Percentiles rank a stretch among this genome's conserved stretches.
Conservation (phyloP, 2,329 filamentous ascomycete genomes). For the Ascochyta rabiei region DNA sequence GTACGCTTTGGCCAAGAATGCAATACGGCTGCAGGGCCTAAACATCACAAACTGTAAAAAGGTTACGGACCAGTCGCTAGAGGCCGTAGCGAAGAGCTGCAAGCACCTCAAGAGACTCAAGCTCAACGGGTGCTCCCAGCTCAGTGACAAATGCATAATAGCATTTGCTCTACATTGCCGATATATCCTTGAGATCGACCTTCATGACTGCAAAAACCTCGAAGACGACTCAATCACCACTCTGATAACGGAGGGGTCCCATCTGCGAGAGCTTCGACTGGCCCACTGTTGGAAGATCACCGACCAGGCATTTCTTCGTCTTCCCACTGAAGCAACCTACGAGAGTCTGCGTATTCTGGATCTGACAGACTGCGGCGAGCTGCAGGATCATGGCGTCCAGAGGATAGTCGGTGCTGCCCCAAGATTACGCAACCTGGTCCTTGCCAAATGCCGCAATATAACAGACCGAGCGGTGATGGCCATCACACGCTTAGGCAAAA, state of each 20-base stretch:
- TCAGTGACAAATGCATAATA: slow-evolving; percentile 80
- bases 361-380: slow-evolving; percentile 81
- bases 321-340: slow-evolving; percentile 72
- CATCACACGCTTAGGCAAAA: slow-evolving; percentile 90
- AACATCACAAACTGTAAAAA: slow-evolving; percentile 88
- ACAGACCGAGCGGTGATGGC: slow-evolving; percentile 87
- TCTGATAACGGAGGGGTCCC: slow-evolving; percentile 76
- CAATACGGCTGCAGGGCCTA: slow-evolving; percentile 83
- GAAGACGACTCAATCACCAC: slow-evolving; percentile 83
- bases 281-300: slow-evolving; percentile 84
- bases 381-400: slow-evolving; percentile 86
- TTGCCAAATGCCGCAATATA: slow-evolving; percentile 92
- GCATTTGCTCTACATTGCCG: slow-evolving; percentile 88
- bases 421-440: slow-evolving; percentile 85
- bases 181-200: slow-evolving; percentile 94
- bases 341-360: slow-evolving; percentile 93
- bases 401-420: slow-evolving; percentile 87
- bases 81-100: slow-evolving; percentile 80
- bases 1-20: slow-evolving; percentile 77
- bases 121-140: slow-evolving; percentile 87
- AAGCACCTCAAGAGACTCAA: slow-evolving; percentile 91
- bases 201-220: slow-evolving; percentile 82
- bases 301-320: slow-evolving; percentile 82
- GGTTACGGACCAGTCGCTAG: slow-evolving; percentile 85
- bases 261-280: slow-evolving; percentile 88